Percentiles rank a stretch among this genome's conserved stretches.
Evolutionary conservation across 2,329 filamentous ascomycete species (phyloP).

Genomic region (Dothiorella sarmentorum): DNA sequence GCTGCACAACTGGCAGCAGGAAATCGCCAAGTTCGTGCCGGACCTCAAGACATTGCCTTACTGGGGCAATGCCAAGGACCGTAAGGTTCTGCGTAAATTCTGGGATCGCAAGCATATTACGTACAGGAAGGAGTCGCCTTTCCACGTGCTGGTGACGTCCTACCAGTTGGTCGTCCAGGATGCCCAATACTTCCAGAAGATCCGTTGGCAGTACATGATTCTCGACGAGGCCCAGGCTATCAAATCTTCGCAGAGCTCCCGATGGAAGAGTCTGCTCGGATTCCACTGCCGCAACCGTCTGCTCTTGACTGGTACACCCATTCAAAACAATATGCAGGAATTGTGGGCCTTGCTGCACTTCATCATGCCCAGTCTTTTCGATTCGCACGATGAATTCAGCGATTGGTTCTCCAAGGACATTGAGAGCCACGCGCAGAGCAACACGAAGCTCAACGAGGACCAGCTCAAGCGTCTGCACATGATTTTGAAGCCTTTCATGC

Average conservation of each 20-base stretch:
- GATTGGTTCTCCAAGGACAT: slow-evolving; percentile 96
- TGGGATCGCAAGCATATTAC: slow-evolving; percentile 98
- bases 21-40: slow-evolving; percentile 92
- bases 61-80: slow-evolving; percentile 91
- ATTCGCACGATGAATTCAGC: slow-evolving; percentile 87
- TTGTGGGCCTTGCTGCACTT: slow-evolving; percentile 97
- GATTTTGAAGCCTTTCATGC: slow-evolving; percentile 99
- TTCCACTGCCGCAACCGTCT: slow-evolving; percentile 96
- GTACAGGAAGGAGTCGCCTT: slow-evolving; percentile 87
- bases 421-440: slow-evolving; percentile 96
- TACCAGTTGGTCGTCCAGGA: slow-evolving; percentile 97
- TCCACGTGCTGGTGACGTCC: slow-evolving; percentile 94
- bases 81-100: slow-evolving; percentile 95
- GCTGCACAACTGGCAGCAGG: slow-evolving; percentile 98
- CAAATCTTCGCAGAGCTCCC: slow-evolving; percentile 93
- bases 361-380: slow-evolving; percentile 99
- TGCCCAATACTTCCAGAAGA: slow-evolving; percentile 96
- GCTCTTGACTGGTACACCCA: slow-evolving; percentile 90
- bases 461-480: slow-evolving; percentile 95
- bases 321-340: slow-evolving; percentile 99
- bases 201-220: slow-evolving; percentile 99
- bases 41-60: slow-evolving; percentile 94
- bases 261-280: slow-evolving; percentile 91
- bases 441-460: slow-evolving; percentile 98
- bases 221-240: slow-evolving; percentile 97